phyloP scores from a whole-genome alignment of 208 protist genomes.

The Leptomonas seymouri region DNA sequence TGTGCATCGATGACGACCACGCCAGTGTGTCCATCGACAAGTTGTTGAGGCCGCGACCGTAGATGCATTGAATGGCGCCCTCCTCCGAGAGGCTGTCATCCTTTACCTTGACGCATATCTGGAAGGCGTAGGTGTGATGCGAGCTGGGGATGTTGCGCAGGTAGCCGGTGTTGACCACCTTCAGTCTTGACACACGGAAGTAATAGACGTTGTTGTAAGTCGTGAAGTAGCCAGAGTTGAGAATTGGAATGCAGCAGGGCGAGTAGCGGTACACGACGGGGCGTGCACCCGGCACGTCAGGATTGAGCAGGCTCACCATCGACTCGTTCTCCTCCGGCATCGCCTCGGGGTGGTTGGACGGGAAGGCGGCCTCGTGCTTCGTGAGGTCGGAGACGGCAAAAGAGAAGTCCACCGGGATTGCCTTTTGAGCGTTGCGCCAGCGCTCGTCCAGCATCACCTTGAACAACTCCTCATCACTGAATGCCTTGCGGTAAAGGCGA shows the following conservation, averaged over 20 bases:
- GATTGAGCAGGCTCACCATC: constrained; percentile 68
- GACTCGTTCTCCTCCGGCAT: constrained; percentile 86
- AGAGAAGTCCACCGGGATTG: constrained; percentile 59
- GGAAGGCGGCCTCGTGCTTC: constrained; percentile 78
- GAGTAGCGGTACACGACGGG: constrained; percentile 64
- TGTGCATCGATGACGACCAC: constrained; percentile 74
- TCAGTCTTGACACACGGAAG: constrained; percentile 67
- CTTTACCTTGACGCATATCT: constrained; percentile 78
- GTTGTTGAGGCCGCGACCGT: constrained; percentile 70
- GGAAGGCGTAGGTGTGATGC: constrained; percentile 79
- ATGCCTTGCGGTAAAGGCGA: constrained; percentile 56
- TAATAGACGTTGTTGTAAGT: constrained; percentile 91
- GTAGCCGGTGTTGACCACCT: constrained; percentile 52
- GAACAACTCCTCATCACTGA: constrained; percentile 58
- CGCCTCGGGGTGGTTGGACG: constrained; percentile 42
- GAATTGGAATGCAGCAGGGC: constrained; percentile 82
- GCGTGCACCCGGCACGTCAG: constrained; percentile 64
- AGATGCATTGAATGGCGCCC: constrained; percentile 80
- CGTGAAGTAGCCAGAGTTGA: constrained; percentile 86
- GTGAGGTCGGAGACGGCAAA: constrained; percentile 64
- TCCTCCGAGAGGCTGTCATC: constrained; percentile 76
- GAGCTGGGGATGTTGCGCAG: constrained; percentile 66
- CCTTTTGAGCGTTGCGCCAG: constrained; percentile 42
- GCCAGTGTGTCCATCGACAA: constrained; percentile 66
- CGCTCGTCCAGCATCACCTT: constrained; percentile 55